Conservation (phyloP, 352 stramenopile genomes). For the Phytophthora lateralis region DNA sequence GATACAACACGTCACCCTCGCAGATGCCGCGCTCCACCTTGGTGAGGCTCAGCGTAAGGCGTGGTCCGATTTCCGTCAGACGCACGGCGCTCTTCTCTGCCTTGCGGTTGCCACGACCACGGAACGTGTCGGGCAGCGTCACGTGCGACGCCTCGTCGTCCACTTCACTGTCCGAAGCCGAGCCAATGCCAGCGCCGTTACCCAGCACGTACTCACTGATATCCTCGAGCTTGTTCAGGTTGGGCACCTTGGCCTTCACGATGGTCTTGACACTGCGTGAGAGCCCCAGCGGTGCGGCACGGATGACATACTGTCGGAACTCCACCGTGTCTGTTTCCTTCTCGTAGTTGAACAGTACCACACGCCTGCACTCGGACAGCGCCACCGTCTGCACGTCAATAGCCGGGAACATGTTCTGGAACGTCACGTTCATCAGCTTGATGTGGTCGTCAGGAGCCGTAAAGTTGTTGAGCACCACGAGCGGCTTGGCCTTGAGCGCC, state of each 20-base stretch:
- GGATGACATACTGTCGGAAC: slow-evolving; percentile 98
- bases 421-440: slow-evolving; percentile 97
- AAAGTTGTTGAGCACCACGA: slow-evolving; percentile 99
- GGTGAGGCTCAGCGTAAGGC: slow-evolving; percentile 94
- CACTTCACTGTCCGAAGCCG: slow-evolving; percentile 94
- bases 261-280: slow-evolving; percentile 91
- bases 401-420: slow-evolving; percentile 99
- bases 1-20: slow-evolving; percentile 97
- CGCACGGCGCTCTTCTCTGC: slow-evolving; percentile 93
- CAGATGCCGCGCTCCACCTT: slow-evolving; percentile 97
- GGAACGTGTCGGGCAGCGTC: slow-evolving; percentile 92
- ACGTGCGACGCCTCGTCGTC: slow-evolving; percentile 95
- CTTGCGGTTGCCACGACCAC: slow-evolving; percentile 92
- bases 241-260: slow-evolving; percentile 93
- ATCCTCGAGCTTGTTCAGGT: slow-evolving; percentile 95
- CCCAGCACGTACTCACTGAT: slow-evolving; percentile 96
- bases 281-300: slow-evolving; percentile 93
- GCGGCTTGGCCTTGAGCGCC: slow-evolving; percentile 90
- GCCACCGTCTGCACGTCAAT: slow-evolving; percentile 98
- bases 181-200: slow-evolving; percentile 71
- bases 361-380: slow-evolving; percentile 94
- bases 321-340: slow-evolving; percentile 93
- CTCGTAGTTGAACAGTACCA: slow-evolving; percentile 98
- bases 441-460: slow-evolving; percentile 88
- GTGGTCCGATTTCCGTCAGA: slow-evolving; percentile 96